Evolutionary conservation across 1,284 basidiomycete species (phyloP).

Genomic region (Phlebopus sp.): DNA sequence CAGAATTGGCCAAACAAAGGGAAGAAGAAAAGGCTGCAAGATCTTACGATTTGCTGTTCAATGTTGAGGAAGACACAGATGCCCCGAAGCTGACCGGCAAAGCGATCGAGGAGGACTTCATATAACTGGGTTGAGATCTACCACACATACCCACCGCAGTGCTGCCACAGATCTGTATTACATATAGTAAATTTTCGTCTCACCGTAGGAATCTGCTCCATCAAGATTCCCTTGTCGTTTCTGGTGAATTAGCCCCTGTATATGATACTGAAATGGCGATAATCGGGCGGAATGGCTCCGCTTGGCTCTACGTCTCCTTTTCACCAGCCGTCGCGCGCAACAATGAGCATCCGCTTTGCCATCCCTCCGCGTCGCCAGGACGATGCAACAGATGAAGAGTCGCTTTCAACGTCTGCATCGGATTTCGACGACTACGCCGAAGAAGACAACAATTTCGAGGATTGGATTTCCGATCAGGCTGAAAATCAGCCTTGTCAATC

Average conservation of each 20-base stretch:
- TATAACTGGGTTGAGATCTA: conserved; percentile 34
- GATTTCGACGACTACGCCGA: conserved; percentile 43
- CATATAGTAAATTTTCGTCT: not conserved
- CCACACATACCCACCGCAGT: conserved; percentile 1
- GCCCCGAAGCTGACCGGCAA: conserved; percentile 51
- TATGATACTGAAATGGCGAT: not conserved
- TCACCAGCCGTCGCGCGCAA: conserved; percentile 1
- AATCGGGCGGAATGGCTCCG: not conserved
- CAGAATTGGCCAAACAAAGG: conserved; percentile 60
- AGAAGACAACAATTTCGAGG: conserved; percentile 72
- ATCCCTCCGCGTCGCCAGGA: conserved; percentile 7
- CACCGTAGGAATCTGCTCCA: too few relatives aligned
- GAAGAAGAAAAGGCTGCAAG: conserved; percentile 76
- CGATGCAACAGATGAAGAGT: conserved; percentile 8
- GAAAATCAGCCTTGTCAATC: conserved; percentile 60
- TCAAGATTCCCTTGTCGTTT: not conserved
- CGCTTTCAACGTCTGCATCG: conserved; percentile 14
- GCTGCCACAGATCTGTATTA: not conserved
- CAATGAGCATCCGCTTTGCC: conserved; percentile 32
- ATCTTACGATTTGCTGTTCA: conserved; percentile 73
- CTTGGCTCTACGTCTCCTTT: not conserved
- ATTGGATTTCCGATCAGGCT: conserved; percentile 74
- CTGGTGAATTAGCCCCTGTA: conserved; percentile 5
- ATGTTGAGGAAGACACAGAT: conserved; percentile 40
- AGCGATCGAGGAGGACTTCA: conserved; percentile 68